Conservation (phyloP, 2,329 filamentous ascomycete species). For the Parastagonospora avenae region DNA sequence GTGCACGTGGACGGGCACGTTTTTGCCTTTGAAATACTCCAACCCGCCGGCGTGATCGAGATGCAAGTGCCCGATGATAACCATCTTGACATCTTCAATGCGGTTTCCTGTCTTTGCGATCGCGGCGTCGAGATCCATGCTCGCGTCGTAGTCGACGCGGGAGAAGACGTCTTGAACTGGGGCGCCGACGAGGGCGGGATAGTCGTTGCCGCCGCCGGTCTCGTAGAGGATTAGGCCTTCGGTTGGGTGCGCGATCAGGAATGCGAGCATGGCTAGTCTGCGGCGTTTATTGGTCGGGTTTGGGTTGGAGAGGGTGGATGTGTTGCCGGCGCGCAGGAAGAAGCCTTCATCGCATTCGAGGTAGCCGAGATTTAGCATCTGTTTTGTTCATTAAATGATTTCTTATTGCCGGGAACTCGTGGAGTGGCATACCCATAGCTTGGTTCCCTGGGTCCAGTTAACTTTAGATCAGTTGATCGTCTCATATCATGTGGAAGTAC, state of each 20-base stretch:
- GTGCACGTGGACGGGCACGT: slow-evolving; percentile 45
- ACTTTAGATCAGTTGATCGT: neutral
- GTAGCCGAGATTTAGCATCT: slow-evolving; percentile 43
- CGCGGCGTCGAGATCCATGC: slow-evolving; percentile 28
- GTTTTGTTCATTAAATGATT: neutral
- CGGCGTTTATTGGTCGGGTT: slow-evolving; percentile 31
- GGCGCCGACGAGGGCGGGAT: slow-evolving; percentile 34
- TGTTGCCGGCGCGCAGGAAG: slow-evolving; percentile 39
- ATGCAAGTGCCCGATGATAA: slow-evolving; percentile 46
- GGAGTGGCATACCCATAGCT: slow-evolving; percentile 37
- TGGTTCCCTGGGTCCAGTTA: slow-evolving; percentile 34
- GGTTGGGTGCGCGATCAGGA: slow-evolving; percentile 37
- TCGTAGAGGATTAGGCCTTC: slow-evolving; percentile 46
- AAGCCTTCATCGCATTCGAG: slow-evolving; percentile 45
- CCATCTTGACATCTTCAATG: slow-evolving; percentile 44
- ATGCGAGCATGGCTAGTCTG: slow-evolving; percentile 38
- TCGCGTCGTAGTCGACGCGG: slow-evolving; percentile 30
- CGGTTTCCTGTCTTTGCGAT: slow-evolving; percentile 39
- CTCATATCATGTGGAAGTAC: slow-evolving; percentile 1
- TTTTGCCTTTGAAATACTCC: slow-evolving; percentile 41
- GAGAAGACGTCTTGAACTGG: slow-evolving; percentile 42
- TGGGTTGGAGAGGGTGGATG: slow-evolving; percentile 33
- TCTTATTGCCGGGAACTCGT: neutral
- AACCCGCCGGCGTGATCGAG: slow-evolving; percentile 46
- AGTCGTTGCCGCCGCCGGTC: slow-evolving; percentile 40